phyloP scores from a whole-genome alignment of 352 stramenopile genomes.

The Pythium pectinolyticum region DNA sequence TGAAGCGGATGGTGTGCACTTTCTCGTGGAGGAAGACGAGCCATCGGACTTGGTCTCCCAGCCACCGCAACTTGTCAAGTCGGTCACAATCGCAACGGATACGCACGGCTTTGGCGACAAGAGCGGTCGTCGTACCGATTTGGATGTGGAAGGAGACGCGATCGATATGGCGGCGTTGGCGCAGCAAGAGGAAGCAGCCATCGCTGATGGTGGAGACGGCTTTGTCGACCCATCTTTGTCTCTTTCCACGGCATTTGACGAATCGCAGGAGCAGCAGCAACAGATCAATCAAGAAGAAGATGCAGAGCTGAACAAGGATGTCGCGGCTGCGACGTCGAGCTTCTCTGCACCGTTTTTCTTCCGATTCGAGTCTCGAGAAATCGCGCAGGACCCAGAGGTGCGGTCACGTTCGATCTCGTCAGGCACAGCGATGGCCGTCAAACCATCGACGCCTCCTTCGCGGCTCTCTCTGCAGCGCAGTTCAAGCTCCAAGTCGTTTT shows the following conservation, averaged over 20 bases:
- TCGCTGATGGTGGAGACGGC: not conserved
- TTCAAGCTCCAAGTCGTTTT: constrained; percentile 54
- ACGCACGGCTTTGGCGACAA: not conserved
- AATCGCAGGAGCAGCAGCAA: constrained; percentile 14
- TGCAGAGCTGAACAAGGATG: constrained; percentile 83
- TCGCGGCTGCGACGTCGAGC: constrained; percentile 75
- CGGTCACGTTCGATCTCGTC: constrained; percentile 20
- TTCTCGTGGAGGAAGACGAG: constrained; percentile 65
- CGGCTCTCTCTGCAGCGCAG: constrained; percentile 34
- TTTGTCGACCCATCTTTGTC: too few species aligned
- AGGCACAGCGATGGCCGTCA: constrained; percentile 8
- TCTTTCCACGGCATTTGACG: not conserved
- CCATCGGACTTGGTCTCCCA: not conserved
- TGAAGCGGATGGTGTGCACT: constrained; percentile 41
- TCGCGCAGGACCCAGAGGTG: constrained; percentile 21
- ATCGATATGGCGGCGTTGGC: not conserved
- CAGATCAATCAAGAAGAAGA: constrained; percentile 62
- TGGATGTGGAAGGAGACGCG: not conserved
- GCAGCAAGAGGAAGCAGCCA: not conserved
- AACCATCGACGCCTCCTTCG: not conserved
- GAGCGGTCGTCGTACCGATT: not conserved
- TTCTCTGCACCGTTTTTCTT: constrained; percentile 88
- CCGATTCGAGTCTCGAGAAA: constrained; percentile 74
- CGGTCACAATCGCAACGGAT: constrained; percentile 16
- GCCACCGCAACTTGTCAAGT: constrained; percentile 20